Conservation (phyloP, 176 grass and related monocot genomes). For the Phoenix roebelenii region DNA sequence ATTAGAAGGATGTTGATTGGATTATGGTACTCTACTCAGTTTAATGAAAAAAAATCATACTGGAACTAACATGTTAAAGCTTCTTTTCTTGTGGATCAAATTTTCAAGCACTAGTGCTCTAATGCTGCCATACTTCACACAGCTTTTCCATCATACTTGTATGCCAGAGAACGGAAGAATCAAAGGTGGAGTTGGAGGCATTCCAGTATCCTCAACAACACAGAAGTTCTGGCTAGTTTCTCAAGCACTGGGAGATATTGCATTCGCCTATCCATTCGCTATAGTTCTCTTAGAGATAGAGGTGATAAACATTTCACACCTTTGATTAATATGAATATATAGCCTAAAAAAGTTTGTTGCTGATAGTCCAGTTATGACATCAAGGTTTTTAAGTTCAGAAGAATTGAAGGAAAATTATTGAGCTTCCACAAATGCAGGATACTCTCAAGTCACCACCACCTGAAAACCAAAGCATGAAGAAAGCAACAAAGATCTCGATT, state of each 20-base stretch:
- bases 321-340: not conserved
- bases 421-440: conserved; percentile 24
- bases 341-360: too few species aligned
- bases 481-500: conserved; percentile 45
- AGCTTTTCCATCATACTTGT: not conserved
- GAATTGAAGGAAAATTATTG: too few species aligned
- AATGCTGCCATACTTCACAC: too few species aligned
- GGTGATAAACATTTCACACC: conserved; percentile 15
- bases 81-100: too few species aligned
- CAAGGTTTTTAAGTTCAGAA: too few species aligned
- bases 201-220: conserved; percentile 11
- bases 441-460: conserved; percentile 58
- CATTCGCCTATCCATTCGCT: conserved; percentile 54
- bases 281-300: conserved; percentile 62
- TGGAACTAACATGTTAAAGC: too few species aligned
- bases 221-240: conserved; percentile 61
- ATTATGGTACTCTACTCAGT: too few species aligned
- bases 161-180: conserved; percentile 49
- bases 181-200: conserved; percentile 52
- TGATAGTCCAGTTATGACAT: too few species aligned
- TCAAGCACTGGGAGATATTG: conserved; percentile 56
- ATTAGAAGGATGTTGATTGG: too few species aligned
- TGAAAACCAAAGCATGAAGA: conserved; percentile 86
- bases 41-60: too few species aligned
- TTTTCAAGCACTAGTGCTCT: too few species aligned